Percentiles rank a stretch among this genome's conserved stretches.
Evolutionary conservation across 164 flowering plant species (phyloP).

Genomic region (Tetrastigma voinierianum): DNA sequence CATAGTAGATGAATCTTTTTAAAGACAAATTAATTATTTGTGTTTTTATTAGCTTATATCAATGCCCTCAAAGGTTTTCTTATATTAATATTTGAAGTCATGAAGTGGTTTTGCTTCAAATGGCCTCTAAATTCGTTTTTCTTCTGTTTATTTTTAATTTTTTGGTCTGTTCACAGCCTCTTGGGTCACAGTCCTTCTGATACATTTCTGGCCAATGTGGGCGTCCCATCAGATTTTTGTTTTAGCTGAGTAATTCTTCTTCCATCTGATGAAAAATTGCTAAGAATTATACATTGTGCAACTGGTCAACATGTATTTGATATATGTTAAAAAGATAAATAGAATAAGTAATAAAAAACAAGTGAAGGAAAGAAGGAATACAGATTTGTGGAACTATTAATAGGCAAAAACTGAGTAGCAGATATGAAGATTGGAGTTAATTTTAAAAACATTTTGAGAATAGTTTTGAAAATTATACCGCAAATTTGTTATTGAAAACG

Average conservation of each 20-base stretch:
- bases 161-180: slow-evolving; percentile 29
- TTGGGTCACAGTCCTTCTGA: slow-evolving; percentile 40
- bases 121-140: background rate
- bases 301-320: background rate
- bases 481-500: no score
- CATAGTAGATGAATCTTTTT: no score
- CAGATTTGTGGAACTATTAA: no score
- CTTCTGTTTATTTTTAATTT: background rate
- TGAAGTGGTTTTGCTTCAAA: background rate
- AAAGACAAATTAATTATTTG: no score
- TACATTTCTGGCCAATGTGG: slow-evolving; percentile 55
- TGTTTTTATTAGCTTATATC: no score
- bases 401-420: no score
- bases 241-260: slow-evolving; percentile 54
- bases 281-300: background rate
- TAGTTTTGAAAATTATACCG: no score
- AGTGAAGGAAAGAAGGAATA: no score
- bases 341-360: no score
- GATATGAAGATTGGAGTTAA: no score
- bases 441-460: no score
- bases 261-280: background rate
- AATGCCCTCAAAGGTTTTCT: background rate
- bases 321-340: no score
- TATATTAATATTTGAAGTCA: background rate
- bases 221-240: slow-evolving; percentile 47